Evolutionary conservation across 192 early-diverging fungal species (phyloP).

Genomic region (Coemansia pectinata): DNA sequence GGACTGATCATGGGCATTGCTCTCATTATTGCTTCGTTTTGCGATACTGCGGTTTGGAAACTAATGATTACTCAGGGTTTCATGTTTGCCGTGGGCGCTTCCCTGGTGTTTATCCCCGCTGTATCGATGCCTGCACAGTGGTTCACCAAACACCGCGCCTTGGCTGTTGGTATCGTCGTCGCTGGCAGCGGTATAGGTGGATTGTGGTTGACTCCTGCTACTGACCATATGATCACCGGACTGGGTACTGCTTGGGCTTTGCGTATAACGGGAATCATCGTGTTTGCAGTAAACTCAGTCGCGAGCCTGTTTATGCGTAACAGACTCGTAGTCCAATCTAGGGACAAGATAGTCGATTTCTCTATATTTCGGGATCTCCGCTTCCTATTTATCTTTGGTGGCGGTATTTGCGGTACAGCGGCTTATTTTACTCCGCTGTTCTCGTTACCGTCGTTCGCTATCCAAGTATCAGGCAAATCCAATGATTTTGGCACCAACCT

Average conservation of each 20-base stretch:
- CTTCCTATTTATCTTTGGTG: constrained; percentile 44
- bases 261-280: constrained; percentile 53
- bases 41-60: constrained; percentile 59
- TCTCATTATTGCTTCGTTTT: constrained; percentile 60
- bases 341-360: constrained; percentile 52
- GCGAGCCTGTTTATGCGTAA: constrained; percentile 51
- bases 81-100: constrained; percentile 51
- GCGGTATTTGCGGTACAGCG: constrained; percentile 49
- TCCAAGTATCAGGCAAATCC: constrained; percentile 43
- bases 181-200: constrained; percentile 61
- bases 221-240: constrained; percentile 42
- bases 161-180: constrained; percentile 57
- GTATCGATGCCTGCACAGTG: constrained; percentile 60
- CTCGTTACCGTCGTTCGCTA: constrained; percentile 46
- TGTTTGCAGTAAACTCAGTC: constrained; percentile 45
- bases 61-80: constrained; percentile 62
- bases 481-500: constrained; percentile 54
- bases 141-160: constrained; percentile 53
- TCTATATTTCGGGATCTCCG: constrained; percentile 45
- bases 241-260: constrained; percentile 60
- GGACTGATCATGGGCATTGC: constrained; percentile 55
- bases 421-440: constrained; percentile 65
- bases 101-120: constrained; percentile 55
- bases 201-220: constrained; percentile 55
- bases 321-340: constrained; percentile 9